These are phyloP conservation scores for Ramichloridium luteum DNA, from an alignment of 2,329 filamentous ascomycete species.

Conservation along the genomic window DNA sequence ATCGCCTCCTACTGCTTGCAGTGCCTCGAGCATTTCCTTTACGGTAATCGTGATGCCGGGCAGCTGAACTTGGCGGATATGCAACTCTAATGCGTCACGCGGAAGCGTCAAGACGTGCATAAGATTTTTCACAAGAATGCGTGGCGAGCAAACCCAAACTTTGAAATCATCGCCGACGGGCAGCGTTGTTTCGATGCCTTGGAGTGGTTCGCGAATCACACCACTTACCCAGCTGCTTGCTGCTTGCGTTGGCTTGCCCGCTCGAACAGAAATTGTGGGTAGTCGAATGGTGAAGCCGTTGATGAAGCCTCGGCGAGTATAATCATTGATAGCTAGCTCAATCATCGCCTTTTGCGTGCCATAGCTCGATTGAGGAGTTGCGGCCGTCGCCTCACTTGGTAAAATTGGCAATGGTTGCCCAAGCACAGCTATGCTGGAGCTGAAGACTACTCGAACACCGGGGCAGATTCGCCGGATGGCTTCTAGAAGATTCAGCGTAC, in stretches of 20 bases:
- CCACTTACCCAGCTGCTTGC: slow-evolving; percentile 41
- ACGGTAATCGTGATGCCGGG: slow-evolving; percentile 45
- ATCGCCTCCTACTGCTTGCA: slow-evolving; percentile 43
- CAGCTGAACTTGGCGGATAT: slow-evolving; percentile 42
- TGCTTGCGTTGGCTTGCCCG: slow-evolving; percentile 39
- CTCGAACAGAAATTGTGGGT: slow-evolving; percentile 40
- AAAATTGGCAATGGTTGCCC: slow-evolving; percentile 32
- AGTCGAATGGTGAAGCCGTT: slow-evolving; percentile 34
- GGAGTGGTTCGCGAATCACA: slow-evolving; percentile 42
- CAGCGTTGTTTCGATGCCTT: slow-evolving; percentile 36
- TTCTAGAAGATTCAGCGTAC: slow-evolving; percentile 37
- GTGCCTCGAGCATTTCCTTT: slow-evolving; percentile 43
- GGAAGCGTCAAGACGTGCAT: slow-evolving; percentile 40
- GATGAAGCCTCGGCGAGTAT: slow-evolving; percentile 38
- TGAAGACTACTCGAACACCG: slow-evolving; percentile 38
- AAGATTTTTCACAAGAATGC: slow-evolving; percentile 43
- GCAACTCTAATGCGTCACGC: slow-evolving; percentile 36
- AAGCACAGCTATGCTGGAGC: slow-evolving; percentile 39
- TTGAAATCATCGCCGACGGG: slow-evolving; percentile 42
- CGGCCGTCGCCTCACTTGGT: slow-evolving; percentile 35
- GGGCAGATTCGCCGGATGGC: slow-evolving; percentile 33
- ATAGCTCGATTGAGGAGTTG: slow-evolving; percentile 38
- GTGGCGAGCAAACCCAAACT: slow-evolving; percentile 46
- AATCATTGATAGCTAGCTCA: slow-evolving; percentile 41
- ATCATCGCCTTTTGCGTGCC: slow-evolving; percentile 41